Percentiles rank a stretch among this genome's conserved stretches.
Conservation (phyloP, 179 eudicot genomes). For the Sideroxylon spinosum region DNA sequence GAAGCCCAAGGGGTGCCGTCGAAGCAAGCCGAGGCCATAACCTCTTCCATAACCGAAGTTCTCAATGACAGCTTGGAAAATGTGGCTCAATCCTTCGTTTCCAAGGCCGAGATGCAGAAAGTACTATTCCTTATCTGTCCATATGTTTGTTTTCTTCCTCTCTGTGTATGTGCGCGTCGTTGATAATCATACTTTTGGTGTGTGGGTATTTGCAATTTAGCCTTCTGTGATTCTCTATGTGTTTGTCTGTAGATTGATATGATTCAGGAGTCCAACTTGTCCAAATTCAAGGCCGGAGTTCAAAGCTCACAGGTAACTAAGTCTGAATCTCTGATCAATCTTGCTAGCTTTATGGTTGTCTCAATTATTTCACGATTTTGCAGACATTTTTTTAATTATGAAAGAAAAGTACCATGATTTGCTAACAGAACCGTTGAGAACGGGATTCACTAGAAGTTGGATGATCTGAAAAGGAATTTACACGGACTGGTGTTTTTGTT, state of each 20-base stretch:
- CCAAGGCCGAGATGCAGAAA: constrained; percentile 68
- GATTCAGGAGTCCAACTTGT: constrained; percentile 59
- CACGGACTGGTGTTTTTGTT: not conserved
- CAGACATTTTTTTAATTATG: not conserved
- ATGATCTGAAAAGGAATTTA: not conserved
- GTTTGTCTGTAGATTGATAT: constrained; percentile 55
- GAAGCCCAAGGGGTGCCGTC: constrained; percentile 71
- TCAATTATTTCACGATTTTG: not conserved
- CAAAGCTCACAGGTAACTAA: constrained; percentile 72
- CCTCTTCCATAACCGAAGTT: constrained; percentile 60
- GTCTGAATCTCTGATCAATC: not conserved
- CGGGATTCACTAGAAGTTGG: not conserved
- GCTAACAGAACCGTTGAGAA: not conserved
- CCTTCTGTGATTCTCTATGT: not conserved
- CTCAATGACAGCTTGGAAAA: constrained; percentile 70
- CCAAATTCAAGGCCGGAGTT: constrained; percentile 67
- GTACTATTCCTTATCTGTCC: constrained; percentile 26
- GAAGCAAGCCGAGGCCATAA: constrained; percentile 77
- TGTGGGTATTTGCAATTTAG: not conserved
- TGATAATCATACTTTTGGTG: not conserved
- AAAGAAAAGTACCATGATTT: not conserved
- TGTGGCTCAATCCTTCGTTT: constrained; percentile 60
- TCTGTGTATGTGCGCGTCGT: no score
- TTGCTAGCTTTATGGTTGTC: not conserved
- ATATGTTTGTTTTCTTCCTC: not conserved